A percentile compares a stretch with the other conserved stretches of the same genome.
These are phyloP conservation scores for Mucuna pruriens DNA, from an alignment of 306 rosid species.

Conservation along the genomic window DNA sequence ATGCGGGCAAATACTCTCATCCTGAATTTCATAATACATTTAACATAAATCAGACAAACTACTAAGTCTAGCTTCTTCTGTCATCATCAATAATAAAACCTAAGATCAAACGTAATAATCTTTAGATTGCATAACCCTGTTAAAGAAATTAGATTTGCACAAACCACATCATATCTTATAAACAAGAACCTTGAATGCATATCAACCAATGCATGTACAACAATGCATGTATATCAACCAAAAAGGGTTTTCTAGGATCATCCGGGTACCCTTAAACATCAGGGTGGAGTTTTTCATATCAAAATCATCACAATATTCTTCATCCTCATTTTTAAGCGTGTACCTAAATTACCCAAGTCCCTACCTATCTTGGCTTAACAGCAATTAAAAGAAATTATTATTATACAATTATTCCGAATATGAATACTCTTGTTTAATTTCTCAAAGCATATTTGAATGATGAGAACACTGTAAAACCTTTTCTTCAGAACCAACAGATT, in stretches of 20 bases:
- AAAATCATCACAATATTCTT: neutral
- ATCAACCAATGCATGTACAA: no score
- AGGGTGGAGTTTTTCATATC: neutral
- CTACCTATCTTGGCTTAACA: neutral
- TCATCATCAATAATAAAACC: neutral
- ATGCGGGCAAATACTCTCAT: slow-evolving; percentile 61
- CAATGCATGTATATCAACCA: slow-evolving; percentile 2
- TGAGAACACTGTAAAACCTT: neutral
- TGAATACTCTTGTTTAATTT: neutral
- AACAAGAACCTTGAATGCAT: neutral
- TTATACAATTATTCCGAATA: neutral
- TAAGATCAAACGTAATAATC: slow-evolving; percentile 9
- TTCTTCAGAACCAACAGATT: neutral
- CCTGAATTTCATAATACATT: slow-evolving; percentile 56
- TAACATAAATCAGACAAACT: slow-evolving; percentile 16
- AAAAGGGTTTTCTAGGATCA: neutral
- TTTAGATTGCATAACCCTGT: neutral
- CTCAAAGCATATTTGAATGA: slow-evolving; percentile 18
- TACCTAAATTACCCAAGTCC: neutral
- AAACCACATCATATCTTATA: neutral
- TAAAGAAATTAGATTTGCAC: neutral
- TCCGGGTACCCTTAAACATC: neutral
- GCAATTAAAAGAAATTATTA: neutral
- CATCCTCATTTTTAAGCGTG: neutral
- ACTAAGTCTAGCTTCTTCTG: neutral